These are phyloP conservation scores for Zychaea mexicana DNA, from an alignment of 371 early-diverging fungal genomes.

Conservation along the genomic window DNA sequence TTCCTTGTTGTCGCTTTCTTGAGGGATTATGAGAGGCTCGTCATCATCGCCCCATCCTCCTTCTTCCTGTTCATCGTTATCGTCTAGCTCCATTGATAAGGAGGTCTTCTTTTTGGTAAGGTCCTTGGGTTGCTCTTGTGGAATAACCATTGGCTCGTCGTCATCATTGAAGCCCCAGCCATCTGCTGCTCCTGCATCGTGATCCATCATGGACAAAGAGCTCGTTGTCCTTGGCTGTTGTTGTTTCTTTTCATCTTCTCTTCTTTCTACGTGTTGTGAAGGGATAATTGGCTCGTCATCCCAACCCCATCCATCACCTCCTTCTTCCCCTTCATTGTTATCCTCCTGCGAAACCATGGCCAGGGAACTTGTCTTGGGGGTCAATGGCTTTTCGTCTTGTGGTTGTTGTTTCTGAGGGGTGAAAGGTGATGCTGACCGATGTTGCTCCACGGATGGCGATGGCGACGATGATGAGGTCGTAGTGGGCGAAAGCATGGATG, in stretches of 20 bases:
- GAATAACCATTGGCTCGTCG: not conserved
- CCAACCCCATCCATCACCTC: slow-evolving; percentile 21
- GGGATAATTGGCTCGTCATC: slow-evolving; percentile 8
- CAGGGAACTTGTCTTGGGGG: not conserved
- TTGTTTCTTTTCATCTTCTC: not conserved
- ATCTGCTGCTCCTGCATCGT: not conserved
- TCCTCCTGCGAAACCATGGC: slow-evolving; percentile 10
- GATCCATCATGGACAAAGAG: not conserved
- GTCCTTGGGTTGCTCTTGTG: not conserved
- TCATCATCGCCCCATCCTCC: slow-evolving; percentile 3
- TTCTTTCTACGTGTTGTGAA: not conserved
- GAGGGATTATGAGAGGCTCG: not conserved
- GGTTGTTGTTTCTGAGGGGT: slow-evolving; percentile 1
- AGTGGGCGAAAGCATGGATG: not conserved
- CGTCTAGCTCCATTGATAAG: not conserved
- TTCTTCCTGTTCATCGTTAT: not conserved
- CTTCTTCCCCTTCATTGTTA: slow-evolving; percentile 25
- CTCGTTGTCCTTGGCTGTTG: not conserved
- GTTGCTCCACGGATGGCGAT: not conserved
- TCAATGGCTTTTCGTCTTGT: slow-evolving; percentile 2
- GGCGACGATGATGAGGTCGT: no score
- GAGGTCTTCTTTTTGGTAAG: not conserved
- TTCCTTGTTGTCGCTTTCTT: not conserved
- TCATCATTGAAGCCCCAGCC: not conserved
- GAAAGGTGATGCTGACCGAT: no score